A percentile compares a stretch with the other conserved stretches of the same genome.
These are phyloP conservation scores for Ustilago esculenta DNA, from an alignment of 1,284 basidiomycete genomes.

Conservation along the genomic window DNA sequence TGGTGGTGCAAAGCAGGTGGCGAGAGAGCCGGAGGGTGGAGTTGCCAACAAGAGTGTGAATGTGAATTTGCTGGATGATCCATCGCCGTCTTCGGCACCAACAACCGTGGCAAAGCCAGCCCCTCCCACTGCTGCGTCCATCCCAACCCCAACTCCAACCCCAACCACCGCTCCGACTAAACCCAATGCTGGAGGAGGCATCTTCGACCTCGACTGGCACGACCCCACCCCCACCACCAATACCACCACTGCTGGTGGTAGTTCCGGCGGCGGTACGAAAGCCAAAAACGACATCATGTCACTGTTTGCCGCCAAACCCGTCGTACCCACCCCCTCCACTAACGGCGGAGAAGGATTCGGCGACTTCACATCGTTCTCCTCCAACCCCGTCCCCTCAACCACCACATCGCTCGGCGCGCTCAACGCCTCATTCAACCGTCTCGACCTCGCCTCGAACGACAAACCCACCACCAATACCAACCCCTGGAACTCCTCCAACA, in stretches of 20 bases:
- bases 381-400: neutral
- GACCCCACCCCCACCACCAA: conserved; percentile 60
- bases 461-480: too few relatives aligned
- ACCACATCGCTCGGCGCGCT: neutral
- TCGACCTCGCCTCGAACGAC: too few relatives aligned
- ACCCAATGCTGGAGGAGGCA: conserved; percentile 71
- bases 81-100: conserved; percentile 7
- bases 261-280: conserved; percentile 65
- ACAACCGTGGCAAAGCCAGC: conserved; percentile 16
- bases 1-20: too few relatives aligned
- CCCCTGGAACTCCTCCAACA: neutral
- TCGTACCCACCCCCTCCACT: conserved; percentile 3
- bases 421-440: too few relatives aligned
- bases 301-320: conserved; percentile 71
- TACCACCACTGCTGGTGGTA: conserved; percentile 62
- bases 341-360: conserved; percentile 12
- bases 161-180: conserved; percentile 50
- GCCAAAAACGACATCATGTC: conserved; percentile 85
- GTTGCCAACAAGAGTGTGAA: too few relatives aligned
- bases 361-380: conserved; percentile 31
- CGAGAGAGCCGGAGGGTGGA: too few relatives aligned
- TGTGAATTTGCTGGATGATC: conserved; percentile 44
- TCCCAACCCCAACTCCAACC: too few relatives aligned
- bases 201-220: conserved; percentile 85
- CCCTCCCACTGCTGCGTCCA: conserved; percentile 4